Percentiles rank a stretch among this genome's conserved stretches.
Evolutionary conservation across 495 filamentous ascomycete species (phyloP).

Genomic region (Neurospora sp.): DNA sequence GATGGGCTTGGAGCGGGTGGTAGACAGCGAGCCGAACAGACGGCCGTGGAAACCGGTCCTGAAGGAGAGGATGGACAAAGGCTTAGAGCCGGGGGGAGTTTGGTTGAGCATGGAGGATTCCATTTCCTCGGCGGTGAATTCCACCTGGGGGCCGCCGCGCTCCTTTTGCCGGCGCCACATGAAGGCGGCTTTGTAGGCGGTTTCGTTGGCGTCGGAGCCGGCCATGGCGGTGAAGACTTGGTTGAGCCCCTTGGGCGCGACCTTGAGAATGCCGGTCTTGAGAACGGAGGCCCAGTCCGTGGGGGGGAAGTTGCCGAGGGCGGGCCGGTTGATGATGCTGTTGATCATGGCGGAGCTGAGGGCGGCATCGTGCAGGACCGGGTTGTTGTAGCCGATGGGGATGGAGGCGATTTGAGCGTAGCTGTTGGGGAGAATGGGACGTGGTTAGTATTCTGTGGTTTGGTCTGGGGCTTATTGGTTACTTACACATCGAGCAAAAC

Average conservation of each 20-base stretch:
- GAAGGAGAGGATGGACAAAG: constrained; percentile 83
- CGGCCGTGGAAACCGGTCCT: constrained; percentile 91
- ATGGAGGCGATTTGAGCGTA: constrained; percentile 97
- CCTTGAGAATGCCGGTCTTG: constrained; percentile 76
- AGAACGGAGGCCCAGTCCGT: constrained; percentile 81
- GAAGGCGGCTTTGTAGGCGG: constrained; percentile 98
- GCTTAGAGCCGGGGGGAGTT: constrained; percentile 66
- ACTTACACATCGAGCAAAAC: constrained; percentile 68
- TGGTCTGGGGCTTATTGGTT: background rate
- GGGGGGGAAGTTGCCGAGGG: constrained; percentile 92
- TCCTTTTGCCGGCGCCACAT: constrained; percentile 90
- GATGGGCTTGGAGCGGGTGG: constrained; percentile 91
- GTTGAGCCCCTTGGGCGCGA: constrained; percentile 82
- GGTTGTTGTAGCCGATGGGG: constrained; percentile 95
- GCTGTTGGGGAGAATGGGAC: constrained; percentile 23
- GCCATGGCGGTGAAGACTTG: constrained; percentile 97
- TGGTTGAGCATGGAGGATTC: constrained; percentile 75
- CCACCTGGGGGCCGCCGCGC: constrained; percentile 70
- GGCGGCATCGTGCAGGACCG: constrained; percentile 59
- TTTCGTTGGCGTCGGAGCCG: constrained; percentile 96
- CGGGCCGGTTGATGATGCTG: constrained; percentile 85
- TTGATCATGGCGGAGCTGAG: constrained; percentile 68
- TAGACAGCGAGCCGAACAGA: constrained; percentile 84
- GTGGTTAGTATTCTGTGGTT: background rate
- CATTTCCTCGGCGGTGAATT: constrained; percentile 79